Evolutionary conservation across 257 asterid species (phyloP).

Genomic region (Cinchona pubescens): DNA sequence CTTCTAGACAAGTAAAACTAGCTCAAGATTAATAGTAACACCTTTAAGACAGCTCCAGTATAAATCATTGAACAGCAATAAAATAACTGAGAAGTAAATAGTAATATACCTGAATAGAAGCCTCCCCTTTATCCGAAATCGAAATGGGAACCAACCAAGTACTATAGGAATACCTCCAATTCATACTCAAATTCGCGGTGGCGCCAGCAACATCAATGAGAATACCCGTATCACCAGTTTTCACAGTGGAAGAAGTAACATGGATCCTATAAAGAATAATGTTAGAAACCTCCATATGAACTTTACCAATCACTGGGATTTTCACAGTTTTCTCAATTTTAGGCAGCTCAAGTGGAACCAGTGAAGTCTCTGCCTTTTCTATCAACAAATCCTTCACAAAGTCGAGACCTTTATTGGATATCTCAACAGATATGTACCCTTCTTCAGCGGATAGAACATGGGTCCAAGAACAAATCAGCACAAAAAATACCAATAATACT

Average conservation of each 20-base stretch:
- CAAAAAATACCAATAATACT: background rate
- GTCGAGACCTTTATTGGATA: conserved; percentile 76
- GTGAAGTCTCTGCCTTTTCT: conserved; percentile 49
- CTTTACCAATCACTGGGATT: conserved; percentile 69
- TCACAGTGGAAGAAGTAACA: conserved; percentile 60
- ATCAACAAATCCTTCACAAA: conserved; percentile 65
- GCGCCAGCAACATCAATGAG: conserved; percentile 70
- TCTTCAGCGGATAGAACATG: conserved; percentile 44
- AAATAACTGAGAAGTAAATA: background rate
- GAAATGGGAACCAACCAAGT: conserved; percentile 59
- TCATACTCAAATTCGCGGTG: conserved; percentile 70
- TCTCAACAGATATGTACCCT: conserved; percentile 48
- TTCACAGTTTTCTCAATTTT: conserved; percentile 45
- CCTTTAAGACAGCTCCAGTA: background rate
- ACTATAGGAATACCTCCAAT: conserved; percentile 74
- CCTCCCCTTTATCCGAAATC: conserved; percentile 68
- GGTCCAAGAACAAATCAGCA: conserved; percentile 21
- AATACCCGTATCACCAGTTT: conserved; percentile 64
- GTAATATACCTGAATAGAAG: conserved; percentile 60
- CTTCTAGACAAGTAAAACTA: background rate
- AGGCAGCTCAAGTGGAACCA: conserved; percentile 76
- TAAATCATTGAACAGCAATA: background rate
- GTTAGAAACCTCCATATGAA: conserved; percentile 49
- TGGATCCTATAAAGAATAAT: conserved; percentile 44
- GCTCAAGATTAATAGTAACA: background rate